These are phyloP conservation scores for Agapanthus africanus DNA, from an alignment of 106 monocot genomes.

Conservation along the genomic window DNA sequence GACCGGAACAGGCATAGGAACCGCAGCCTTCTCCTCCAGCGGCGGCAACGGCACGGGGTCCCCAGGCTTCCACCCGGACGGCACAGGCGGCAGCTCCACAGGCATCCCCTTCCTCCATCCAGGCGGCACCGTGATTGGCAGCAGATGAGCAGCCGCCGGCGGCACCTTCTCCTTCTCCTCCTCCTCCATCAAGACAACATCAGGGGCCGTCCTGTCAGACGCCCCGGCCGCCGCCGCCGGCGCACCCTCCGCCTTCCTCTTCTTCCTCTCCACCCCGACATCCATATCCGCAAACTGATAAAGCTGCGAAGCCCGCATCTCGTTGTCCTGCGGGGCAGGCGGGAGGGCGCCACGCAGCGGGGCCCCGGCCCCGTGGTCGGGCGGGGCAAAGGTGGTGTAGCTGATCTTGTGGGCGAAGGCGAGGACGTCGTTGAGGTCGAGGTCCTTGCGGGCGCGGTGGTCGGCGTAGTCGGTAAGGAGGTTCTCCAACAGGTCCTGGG, in stretches of 20 bases:
- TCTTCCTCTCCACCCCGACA: slow-evolving; percentile 46
- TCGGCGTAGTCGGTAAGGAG: slow-evolving; percentile 78
- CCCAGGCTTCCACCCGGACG: slow-evolving; percentile 95
- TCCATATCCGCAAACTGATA: slow-evolving; percentile 76
- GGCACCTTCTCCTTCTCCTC: too few relatives aligned
- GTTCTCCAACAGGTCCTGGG: slow-evolving; percentile 56
- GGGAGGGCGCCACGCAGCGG: slow-evolving; percentile 87
- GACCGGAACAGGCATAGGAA: too few relatives aligned
- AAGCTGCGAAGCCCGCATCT: slow-evolving; percentile 90
- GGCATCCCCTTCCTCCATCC: slow-evolving; percentile 76
- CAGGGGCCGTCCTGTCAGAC: slow-evolving; percentile 3
- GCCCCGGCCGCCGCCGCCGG: slow-evolving; percentile 5
- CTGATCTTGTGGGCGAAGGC: slow-evolving; percentile 88
- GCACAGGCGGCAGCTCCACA: slow-evolving; percentile 51
- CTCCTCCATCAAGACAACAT: slow-evolving; percentile 45
- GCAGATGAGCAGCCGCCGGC: too few relatives aligned
- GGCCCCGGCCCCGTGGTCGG: slow-evolving; percentile 81
- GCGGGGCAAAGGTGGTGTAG: slow-evolving; percentile 97
- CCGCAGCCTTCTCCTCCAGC: slow-evolving; percentile 30
- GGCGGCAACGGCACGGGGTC: slow-evolving; percentile 60
- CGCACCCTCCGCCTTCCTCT: slow-evolving; percentile 14
- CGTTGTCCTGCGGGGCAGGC: slow-evolving; percentile 90
- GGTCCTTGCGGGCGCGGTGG: slow-evolving; percentile 28
- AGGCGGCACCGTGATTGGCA: slow-evolving; percentile 59
- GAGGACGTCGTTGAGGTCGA: slow-evolving; percentile 60